Evolutionary conservation across 352 stramenopile species (phyloP).

Genomic region (Globisporangium spinosum): DNA sequence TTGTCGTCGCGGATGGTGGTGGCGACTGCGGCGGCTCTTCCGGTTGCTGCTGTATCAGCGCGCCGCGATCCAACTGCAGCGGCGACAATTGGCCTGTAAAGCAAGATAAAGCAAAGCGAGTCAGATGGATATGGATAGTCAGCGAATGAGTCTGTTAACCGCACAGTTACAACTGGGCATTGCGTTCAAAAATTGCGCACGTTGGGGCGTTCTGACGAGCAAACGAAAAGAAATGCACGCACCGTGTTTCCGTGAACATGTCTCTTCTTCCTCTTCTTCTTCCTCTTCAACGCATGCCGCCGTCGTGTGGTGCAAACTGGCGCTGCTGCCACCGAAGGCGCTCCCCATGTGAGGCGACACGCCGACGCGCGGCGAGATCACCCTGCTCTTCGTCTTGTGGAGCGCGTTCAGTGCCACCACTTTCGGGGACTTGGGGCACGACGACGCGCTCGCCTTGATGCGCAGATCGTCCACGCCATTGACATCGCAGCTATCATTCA

Average conservation of each 20-base stretch:
- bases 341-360: slow-evolving; percentile 14
- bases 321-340: slow-evolving; percentile 9
- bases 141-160: background rate
- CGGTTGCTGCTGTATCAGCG: slow-evolving; percentile 1
- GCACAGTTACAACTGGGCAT: background rate
- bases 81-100: slow-evolving; percentile 10
- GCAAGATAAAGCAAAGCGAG: background rate
- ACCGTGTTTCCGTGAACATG: slow-evolving; percentile 18
- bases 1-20: background rate
- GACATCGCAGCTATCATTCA: slow-evolving; percentile 11
- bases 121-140: background rate
- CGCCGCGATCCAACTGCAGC: slow-evolving; percentile 7
- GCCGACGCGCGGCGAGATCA: slow-evolving; percentile 29
- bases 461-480: background rate
- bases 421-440: slow-evolving; percentile 28
- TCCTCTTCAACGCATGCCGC: slow-evolving; percentile 2
- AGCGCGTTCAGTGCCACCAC: slow-evolving; percentile 17
- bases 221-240: background rate
- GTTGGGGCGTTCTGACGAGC: background rate
- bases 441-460: slow-evolving; percentile 8
- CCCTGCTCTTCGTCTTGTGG: slow-evolving; percentile 29
- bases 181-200: background rate
- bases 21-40: slow-evolving; percentile 9
- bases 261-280: slow-evolving; percentile 7
- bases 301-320: slow-evolving; percentile 25